Base-by-base conservation (phyloP, 1,284 basidiomycete genomes). In the Sparassis latifolia region DNA sequence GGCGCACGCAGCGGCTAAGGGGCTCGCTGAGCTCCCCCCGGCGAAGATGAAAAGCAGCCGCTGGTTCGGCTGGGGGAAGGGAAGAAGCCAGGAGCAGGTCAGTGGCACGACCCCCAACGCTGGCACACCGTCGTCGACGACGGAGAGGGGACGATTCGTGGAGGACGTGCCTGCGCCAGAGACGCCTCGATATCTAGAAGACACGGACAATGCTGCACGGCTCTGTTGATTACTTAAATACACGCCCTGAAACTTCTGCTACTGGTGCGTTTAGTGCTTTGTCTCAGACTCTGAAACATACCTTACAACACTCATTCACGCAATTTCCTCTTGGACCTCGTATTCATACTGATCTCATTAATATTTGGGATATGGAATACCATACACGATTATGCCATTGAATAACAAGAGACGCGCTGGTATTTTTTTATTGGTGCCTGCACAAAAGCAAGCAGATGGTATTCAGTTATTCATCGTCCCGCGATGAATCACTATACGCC, bases 1-100 rank as follows among this genome's bases (percentile, higher is more conserved):
- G 51, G 65, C 66, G 28, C 63, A 70, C 30, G 71, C 47, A 0
- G 70, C 78, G 0, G 79, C 76, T 1, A 59, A 66, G 50, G 63
- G 61, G 49, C 55, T 61, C 4, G 72, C 66, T 10, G 76, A 75
- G 54, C 56, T 55, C 32, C 66, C 70, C n/a, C 57, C 60, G 6
- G 59, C 61, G 30, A 58, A 60, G 52, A 56, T 48, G 49, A 51
- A 53, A 12, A 52, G 55, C 7, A 49, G 48, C 9, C 46, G 43
- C 37, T 66, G 63, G 65, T 63, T 64, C 48, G 45, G 58, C 27
- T 45, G 53, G 28, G 55, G 56, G 10, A 59, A 58, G 49, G 53
- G 55, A 10, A 61, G 60, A 54, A 50, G 52, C 32, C 58, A 56
- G 38, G 55, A 38, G 10, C 32, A 50, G 45, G 39, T 28, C 4